Evolutionary conservation across 108 stramenopile genomes (phyloP), one percentile per base, ranked within the genome.

Genomic region (Seminavis robusta): DNA sequence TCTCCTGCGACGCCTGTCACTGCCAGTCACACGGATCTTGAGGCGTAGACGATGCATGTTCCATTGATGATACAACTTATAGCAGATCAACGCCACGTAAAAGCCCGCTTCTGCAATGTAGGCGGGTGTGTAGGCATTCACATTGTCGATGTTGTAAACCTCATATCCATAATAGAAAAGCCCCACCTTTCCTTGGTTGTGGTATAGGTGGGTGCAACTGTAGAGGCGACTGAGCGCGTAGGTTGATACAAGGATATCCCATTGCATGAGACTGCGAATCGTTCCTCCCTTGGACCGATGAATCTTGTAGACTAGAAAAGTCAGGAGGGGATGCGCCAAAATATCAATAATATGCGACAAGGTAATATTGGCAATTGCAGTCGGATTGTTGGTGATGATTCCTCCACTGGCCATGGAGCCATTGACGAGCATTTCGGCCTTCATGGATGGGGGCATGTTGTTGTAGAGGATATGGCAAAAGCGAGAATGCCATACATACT

Each of bases 141-240:
- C 46, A 47, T 69, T 55, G 32, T 65, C 65, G 11, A 81, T 43
- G n/a, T 62, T 40, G 45, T 81, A 81, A 4, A 81, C 69, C 49
- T 81, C 80, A 33, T 65, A 52, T 17, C 80, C 80, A 46, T 63
- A 60, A 42, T 81, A 81, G 42, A 62, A 77, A 4, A 66, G 49
- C 11, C 43, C 42, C 13, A 56, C 40, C 13, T 24, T 11, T 7
- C 73, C 75, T 19, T 27, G 41, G 39, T 81, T 81, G 58, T 76
- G 49, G 27, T 69, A 60, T 25, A 59, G 57, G 47, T 81, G 80
- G 0, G 69, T 46, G 26, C 63, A 29, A 43, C 80, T 77, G 76
- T 76, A 81, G 3, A 62, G 2, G 0, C 80, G 54, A 1, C 76
- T 77, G 33, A 46, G 52, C 3, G 52, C 19, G 31, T 67, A 81